Evolutionary conservation across 768 basidiomycete species (phyloP), one percentile per base, ranked within the genome.

Genomic region (Leucocoprinus sp.): DNA sequence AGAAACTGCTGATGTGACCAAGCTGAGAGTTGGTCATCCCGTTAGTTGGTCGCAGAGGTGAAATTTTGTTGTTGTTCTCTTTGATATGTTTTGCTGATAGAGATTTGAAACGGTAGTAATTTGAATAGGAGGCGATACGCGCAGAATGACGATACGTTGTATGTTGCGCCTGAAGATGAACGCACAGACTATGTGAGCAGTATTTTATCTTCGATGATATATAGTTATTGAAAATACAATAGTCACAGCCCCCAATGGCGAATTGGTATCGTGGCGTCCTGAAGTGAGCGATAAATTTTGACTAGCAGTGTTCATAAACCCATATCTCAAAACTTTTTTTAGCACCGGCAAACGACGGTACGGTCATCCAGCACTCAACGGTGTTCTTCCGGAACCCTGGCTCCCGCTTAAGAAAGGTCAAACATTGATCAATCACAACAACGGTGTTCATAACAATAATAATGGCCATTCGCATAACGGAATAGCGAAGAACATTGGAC

Each of bases 191-290:
- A 93, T 61, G 86, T 85, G 51, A 49, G 74, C n/a, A n/a, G n/a
- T n/a, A n/a, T n/a, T n/a, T n/a, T n/a, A n/a, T n/a, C n/a, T n/a
- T n/a, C n/a, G n/a, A n/a, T n/a, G n/a, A n/a, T n/a, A n/a, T n/a
- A n/a, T n/a, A n/a, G n/a, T n/a, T n/a, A n/a, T n/a, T n/a, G n/a
- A n/a, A n/a, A n/a, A n/a, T n/a, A n/a, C n/a, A 38, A 2, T 55
- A 93, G 85, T 92, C 90, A 0, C 95, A 98, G 62, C 93, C 95
- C 0, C 95, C 95, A 0, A 93, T 98, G 89, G 83, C 86, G 11
- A 90, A 90, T 55, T 93, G 90, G 81, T 97, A 91, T 60, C 75
- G 74, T 35, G 95, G 95, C 0, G 90, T 98, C 17, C 69, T 98
- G 11, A 95, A 95, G 89, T 90, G n/a, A n/a, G n/a, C n/a, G n/a